Percentiles rank a stretch among this genome's conserved stretches.
These are phyloP conservation scores for Phytophthora kernoviae DNA, from an alignment of 352 stramenopile species.

Conservation along the genomic window DNA sequence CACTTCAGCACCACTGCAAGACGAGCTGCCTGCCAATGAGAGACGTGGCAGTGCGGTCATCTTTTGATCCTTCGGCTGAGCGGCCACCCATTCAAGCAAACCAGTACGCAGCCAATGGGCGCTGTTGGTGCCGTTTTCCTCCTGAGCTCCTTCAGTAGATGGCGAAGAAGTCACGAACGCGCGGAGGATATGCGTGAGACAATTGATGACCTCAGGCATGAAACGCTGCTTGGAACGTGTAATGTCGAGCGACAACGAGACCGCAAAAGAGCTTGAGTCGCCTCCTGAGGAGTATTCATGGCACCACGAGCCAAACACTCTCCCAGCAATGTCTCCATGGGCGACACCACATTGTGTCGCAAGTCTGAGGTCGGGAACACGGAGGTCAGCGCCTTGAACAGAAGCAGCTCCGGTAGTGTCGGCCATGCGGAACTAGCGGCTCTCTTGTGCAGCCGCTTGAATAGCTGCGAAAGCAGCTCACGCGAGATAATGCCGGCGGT, in stretches of 20 bases:
- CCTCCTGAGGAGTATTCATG: conserved; percentile 74
- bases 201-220: conserved; percentile 82
- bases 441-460: conserved; percentile 79
- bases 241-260: conserved; percentile 71
- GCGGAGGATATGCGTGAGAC: conserved; percentile 58
- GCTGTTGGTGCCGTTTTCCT: conserved; percentile 18
- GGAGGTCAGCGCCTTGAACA: conserved; percentile 87
- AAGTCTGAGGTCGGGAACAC: conserved; percentile 96
- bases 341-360: conserved; percentile 94
- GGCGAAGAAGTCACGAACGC: conserved; percentile 39
- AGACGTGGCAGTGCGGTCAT: conserved; percentile 43
- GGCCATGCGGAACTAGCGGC: conserved; percentile 80
- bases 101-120: conserved; percentile 56
- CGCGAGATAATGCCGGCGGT: conserved; percentile 88
- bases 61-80: conserved; percentile 19
- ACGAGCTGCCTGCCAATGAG: conserved; percentile 43
- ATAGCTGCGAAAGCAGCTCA: conserved; percentile 91
- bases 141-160: conserved; percentile 7
- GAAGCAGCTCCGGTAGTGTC: conserved; percentile 87
- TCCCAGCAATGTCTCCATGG: conserved; percentile 90
- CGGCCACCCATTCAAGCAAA: conserved; percentile 46
- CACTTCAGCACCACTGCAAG: conserved; percentile 47
- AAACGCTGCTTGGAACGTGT: conserved; percentile 90
- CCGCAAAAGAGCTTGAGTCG: conserved; percentile 85
- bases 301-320: conserved; percentile 87